A percentile compares a stretch with the other conserved stretches of the same genome.
Evolutionary conservation across 768 basidiomycete species (phyloP).

Genomic region (Mycena rebaudengoi): DNA sequence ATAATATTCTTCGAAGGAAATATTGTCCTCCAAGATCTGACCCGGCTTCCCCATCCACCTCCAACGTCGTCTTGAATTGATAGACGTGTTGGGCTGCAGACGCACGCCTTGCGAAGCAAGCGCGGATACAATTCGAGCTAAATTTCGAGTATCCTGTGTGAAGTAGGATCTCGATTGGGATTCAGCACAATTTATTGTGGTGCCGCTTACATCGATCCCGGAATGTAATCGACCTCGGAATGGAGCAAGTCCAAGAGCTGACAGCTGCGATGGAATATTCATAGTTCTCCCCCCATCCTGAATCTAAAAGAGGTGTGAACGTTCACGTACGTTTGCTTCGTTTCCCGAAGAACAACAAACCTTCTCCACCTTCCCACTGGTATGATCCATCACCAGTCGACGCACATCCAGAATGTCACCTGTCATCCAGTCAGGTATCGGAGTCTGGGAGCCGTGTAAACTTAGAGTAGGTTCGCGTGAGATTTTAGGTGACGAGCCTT

Average conservation of each 20-base stretch:
- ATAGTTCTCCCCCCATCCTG: slow-evolving; percentile 41
- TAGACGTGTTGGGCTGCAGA: slow-evolving; percentile 77
- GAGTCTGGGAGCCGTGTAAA: slow-evolving; percentile 49
- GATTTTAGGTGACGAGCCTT: slow-evolving; percentile 43
- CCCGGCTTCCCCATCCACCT: slow-evolving; percentile 87
- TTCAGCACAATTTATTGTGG: no score
- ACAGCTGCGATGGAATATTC: slow-evolving; percentile 81
- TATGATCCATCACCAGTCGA: slow-evolving; percentile 52
- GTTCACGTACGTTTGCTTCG: slow-evolving; percentile 9
- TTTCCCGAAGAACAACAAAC: slow-evolving; percentile 16
- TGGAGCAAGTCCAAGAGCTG: slow-evolving; percentile 69
- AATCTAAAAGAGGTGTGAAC: slow-evolving; percentile 24
- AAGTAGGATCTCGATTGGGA: slow-evolving; percentile 20
- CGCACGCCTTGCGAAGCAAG: slow-evolving; percentile 74
- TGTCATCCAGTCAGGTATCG: slow-evolving; percentile 77
- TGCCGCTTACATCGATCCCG: slow-evolving; percentile 85
- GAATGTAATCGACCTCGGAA: slow-evolving; percentile 89
- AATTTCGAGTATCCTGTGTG: slow-evolving; percentile 86
- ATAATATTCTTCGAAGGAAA: neutral
- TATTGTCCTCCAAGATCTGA: slow-evolving; percentile 62
- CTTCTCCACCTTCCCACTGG: slow-evolving; percentile 1
- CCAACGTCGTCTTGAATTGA: slow-evolving; percentile 76
- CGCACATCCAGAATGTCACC: slow-evolving; percentile 83
- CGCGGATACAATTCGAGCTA: slow-evolving; percentile 81
- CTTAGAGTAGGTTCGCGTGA: neutral